Evolutionary conservation across 805 yeast genomes (phyloP).

Genomic region (Yamadazyma olivae): DNA sequence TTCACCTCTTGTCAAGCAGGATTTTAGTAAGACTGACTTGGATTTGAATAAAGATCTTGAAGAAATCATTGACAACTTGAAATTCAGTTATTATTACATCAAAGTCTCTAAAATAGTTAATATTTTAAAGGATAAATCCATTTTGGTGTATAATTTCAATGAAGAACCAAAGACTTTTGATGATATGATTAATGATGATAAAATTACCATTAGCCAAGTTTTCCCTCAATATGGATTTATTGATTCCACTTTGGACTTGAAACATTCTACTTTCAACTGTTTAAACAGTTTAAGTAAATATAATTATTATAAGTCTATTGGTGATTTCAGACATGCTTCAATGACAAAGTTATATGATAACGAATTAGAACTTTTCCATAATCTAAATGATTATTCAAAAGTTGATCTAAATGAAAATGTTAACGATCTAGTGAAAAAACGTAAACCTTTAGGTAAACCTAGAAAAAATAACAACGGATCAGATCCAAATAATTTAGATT

Average conservation of each 20-base stretch:
- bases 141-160: neutral
- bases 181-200: constrained; percentile 18
- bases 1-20: constrained; percentile 12
- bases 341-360: constrained; percentile 24
- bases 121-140: neutral
- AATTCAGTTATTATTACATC: constrained; percentile 21
- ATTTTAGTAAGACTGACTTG: constrained; percentile 16
- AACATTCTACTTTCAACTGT: constrained; percentile 33
- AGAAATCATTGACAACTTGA: constrained; percentile 19
- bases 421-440: constrained; percentile 11
- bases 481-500: constrained; percentile 40
- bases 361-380: constrained; percentile 34
- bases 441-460: constrained; percentile 28
- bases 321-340: constrained; percentile 10
- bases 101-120: neutral
- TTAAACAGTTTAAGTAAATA: constrained; percentile 32
- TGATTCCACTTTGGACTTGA: constrained; percentile 24
- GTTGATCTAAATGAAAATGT: constrained; percentile 8
- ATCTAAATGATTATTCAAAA: constrained; percentile 27
- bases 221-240: constrained; percentile 39
- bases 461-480: constrained; percentile 28
- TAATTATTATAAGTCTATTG: constrained; percentile 30
- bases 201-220: constrained; percentile 33
- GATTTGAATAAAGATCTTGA: constrained; percentile 22
- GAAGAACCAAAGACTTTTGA: neutral